phyloP scores from a whole-genome alignment of 2,329 filamentous ascomycete genomes.

The Aspergillus aculeatus region DNA sequence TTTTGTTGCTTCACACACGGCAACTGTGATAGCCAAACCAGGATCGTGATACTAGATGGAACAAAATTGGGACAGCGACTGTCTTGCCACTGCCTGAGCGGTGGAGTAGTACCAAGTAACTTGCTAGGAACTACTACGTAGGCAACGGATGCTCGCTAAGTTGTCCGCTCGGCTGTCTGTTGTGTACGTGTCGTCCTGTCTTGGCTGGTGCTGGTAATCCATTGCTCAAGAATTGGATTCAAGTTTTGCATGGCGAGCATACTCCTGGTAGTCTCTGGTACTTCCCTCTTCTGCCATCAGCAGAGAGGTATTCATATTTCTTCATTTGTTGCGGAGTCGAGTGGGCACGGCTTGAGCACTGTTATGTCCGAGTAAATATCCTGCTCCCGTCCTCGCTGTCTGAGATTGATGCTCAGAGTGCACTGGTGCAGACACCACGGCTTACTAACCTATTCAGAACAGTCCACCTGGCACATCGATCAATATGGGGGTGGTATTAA shows the following conservation, averaged over 20 bases:
- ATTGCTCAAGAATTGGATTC: not conserved
- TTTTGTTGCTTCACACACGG: not conserved
- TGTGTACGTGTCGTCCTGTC: not conserved
- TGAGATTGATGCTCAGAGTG: conserved; percentile 4
- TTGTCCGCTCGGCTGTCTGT: not conserved
- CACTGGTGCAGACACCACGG: not conserved
- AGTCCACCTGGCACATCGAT: not conserved
- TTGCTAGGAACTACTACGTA: not conserved
- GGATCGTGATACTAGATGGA: not conserved
- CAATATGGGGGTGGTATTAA: not conserved
- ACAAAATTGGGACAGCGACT: not conserved
- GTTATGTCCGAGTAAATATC: conserved; percentile 1
- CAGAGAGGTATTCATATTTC: not conserved
- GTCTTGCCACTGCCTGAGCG: not conserved
- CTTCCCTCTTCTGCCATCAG: not conserved
- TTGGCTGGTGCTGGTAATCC: not conserved
- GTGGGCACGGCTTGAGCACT: conserved; percentile 3
- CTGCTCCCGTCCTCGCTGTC: conserved; percentile 1
- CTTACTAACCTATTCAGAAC: conserved; percentile 1
- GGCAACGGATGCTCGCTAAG: not conserved
- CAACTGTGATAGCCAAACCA: not conserved
- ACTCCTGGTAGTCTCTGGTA: not conserved
- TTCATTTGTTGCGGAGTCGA: not conserved
- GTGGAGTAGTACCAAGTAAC: not conserved
- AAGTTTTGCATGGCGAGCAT: not conserved